Percentiles rank a stretch among this genome's conserved stretches.
phyloP scores from a whole-genome alignment of 495 filamentous ascomycete species.

The Aspergillus leporis region DNA sequence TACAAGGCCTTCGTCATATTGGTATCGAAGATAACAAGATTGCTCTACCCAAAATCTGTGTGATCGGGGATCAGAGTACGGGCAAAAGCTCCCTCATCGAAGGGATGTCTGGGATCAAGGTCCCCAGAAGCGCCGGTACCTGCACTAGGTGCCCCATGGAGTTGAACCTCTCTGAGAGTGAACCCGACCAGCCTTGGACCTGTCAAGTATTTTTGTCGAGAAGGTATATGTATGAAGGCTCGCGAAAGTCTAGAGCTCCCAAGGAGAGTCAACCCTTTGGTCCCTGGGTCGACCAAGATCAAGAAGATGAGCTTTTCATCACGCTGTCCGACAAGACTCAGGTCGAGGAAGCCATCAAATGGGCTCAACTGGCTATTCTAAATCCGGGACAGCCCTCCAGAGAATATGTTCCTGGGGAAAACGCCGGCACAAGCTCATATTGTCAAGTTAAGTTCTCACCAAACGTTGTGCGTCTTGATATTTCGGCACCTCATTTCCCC shows the following conservation, averaged over 20 bases:
- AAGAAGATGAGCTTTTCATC: conserved; percentile 43
- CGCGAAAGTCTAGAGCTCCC: conserved; percentile 24
- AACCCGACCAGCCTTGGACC: conserved; percentile 51
- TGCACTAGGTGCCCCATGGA: conserved; percentile 79
- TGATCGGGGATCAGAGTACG: conserved; percentile 78
- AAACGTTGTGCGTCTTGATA: conserved; percentile 73
- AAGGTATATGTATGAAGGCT: conserved; percentile 52
- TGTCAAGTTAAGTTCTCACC: conserved; percentile 68
- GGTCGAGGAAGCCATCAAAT: conserved; percentile 59
- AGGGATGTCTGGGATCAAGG: conserved; percentile 73
- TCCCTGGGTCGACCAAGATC: conserved; percentile 43
- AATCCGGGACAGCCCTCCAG: conserved; percentile 53
- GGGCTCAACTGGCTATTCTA: conserved; percentile 72
- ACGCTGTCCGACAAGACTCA: conserved; percentile 42
- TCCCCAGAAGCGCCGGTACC: conserved; percentile 66
- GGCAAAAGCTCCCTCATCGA: conserved; percentile 83
- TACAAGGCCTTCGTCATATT: conserved; percentile 47
- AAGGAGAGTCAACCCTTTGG: conserved; percentile 38
- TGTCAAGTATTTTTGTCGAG: conserved; percentile 62
- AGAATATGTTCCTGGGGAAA: conserved; percentile 50
- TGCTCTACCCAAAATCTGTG: conserved; percentile 70
- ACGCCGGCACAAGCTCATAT: conserved; percentile 21
- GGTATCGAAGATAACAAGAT: conserved; percentile 57
- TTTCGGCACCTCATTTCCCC: conserved; percentile 66
- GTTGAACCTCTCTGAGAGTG: conserved; percentile 64